Percentiles rank a stretch among this genome's conserved stretches.
Evolutionary conservation across 192 early-diverging fungal species (phyloP).

Genomic region (Dimargaris cristalligena): DNA sequence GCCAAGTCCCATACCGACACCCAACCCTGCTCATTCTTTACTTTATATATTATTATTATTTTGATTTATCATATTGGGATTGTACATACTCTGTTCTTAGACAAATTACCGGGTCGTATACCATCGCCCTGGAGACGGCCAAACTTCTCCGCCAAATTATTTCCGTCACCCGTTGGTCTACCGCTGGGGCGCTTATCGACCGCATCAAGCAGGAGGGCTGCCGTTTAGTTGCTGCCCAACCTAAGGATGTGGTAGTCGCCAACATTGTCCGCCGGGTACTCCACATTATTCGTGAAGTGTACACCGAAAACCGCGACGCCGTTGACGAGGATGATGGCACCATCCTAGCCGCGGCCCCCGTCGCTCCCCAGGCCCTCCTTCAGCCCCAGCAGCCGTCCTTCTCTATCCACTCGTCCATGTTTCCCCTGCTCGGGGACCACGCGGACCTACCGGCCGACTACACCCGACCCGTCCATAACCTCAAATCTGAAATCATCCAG

Average conservation of each 20-base stretch:
- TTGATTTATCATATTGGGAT: background rate
- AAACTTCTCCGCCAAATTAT: constrained; percentile 60
- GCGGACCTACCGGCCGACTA: constrained; percentile 18
- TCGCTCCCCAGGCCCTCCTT: constrained; percentile 19
- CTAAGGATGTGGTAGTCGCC: constrained; percentile 63
- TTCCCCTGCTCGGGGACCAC: constrained; percentile 44
- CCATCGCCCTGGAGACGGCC: constrained; percentile 52
- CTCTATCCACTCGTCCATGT: constrained; percentile 36
- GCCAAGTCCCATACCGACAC: background rate
- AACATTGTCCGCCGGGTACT: constrained; percentile 76
- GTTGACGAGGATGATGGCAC: constrained; percentile 8
- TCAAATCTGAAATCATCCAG: constrained; percentile 64
- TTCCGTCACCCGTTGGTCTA: constrained; percentile 52
- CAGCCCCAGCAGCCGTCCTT: constrained; percentile 13
- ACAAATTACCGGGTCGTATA: constrained; percentile 49
- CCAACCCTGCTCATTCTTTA: background rate
- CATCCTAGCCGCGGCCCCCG: constrained; percentile 18
- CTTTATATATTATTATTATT: background rate
- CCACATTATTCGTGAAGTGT: constrained; percentile 60
- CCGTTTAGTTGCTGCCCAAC: constrained; percentile 56
- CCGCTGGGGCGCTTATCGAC: constrained; percentile 36
- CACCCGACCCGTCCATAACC: constrained; percentile 22
- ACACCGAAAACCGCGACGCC: constrained; percentile 9
- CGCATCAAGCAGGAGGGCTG: constrained; percentile 52
- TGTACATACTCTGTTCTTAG: constrained; percentile 13